Evolutionary conservation across 768 basidiomycete genomes (phyloP).

Genomic region (Plicaturopsis crispa): DNA sequence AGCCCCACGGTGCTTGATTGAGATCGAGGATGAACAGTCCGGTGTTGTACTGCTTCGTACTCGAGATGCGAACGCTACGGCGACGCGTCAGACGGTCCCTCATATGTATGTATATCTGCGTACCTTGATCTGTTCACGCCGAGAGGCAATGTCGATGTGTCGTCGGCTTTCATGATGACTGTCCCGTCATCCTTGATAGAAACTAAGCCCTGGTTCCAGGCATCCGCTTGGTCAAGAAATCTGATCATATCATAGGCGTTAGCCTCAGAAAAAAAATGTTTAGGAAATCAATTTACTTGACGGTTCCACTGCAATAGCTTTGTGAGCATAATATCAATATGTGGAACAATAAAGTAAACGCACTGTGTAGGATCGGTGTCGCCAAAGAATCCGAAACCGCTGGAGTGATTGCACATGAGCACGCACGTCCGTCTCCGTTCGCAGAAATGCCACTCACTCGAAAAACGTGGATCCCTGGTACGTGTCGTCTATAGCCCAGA

Average conservation of each 20-base stretch:
- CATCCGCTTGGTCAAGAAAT: slow-evolving; percentile 50
- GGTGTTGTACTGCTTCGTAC: slow-evolving; percentile 53
- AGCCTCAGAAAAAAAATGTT: slow-evolving; percentile 9
- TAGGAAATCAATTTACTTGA: slow-evolving; percentile 44
- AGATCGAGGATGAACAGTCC: slow-evolving; percentile 84
- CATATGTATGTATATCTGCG: slow-evolving; percentile 4
- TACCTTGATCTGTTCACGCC: slow-evolving; percentile 61
- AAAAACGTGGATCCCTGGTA: slow-evolving; percentile 65
- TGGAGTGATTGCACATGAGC: slow-evolving; percentile 14
- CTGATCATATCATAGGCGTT: slow-evolving; percentile 25
- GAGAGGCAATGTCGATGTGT: slow-evolving; percentile 44
- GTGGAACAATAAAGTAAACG: slow-evolving; percentile 14
- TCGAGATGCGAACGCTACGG: slow-evolving; percentile 70
- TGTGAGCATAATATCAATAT: slow-evolving; percentile 6
- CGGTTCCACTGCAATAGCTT: slow-evolving; percentile 47
- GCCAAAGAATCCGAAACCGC: slow-evolving; percentile 54
- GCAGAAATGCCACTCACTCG: slow-evolving; percentile 36
- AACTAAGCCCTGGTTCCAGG: slow-evolving; percentile 45
- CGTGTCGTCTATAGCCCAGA: slow-evolving; percentile 65
- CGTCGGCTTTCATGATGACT: slow-evolving; percentile 74
- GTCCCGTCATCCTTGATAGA: slow-evolving; percentile 49
- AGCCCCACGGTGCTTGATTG: slow-evolving; percentile 82
- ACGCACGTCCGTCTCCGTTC: slow-evolving; percentile 3
- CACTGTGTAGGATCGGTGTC: slow-evolving; percentile 64
- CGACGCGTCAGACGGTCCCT: too few species aligned